Percentiles rank a stretch among this genome's conserved stretches.
Conservation (phyloP, 306 rosid species). For the Ceratonia siliqua region DNA sequence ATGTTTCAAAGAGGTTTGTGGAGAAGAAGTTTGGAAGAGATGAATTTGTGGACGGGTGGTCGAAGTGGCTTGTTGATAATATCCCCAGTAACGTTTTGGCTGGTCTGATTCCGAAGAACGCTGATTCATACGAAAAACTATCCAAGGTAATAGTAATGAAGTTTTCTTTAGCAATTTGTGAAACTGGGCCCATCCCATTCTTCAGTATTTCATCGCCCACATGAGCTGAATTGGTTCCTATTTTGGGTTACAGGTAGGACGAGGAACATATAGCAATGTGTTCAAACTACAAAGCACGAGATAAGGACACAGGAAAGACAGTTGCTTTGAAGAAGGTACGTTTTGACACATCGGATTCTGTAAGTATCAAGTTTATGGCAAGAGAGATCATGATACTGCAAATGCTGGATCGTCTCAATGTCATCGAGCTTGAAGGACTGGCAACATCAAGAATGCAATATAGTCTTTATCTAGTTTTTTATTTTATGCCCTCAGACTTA, state of each 20-base stretch:
- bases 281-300: conserved; percentile 75
- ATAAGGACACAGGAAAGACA: conserved; percentile 52
- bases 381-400: conserved; percentile 64
- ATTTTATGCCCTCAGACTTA: conserved; percentile 57
- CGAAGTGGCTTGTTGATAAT: conserved; percentile 74
- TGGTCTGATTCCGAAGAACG: conserved; percentile 55
- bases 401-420: conserved; percentile 66
- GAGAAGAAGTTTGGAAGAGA: conserved; percentile 44
- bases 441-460: conserved; percentile 79
- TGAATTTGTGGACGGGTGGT: conserved; percentile 62
- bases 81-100: conserved; percentile 44
- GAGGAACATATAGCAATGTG: conserved; percentile 78
- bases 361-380: conserved; percentile 74
- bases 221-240: neutral
- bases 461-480: conserved; percentile 66
- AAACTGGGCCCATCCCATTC: neutral
- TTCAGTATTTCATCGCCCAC: neutral
- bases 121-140: conserved; percentile 68
- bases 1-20: conserved; percentile 14
- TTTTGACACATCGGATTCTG: conserved; percentile 67
- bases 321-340: conserved; percentile 83
- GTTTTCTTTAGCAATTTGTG: neutral
- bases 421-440: conserved; percentile 69
- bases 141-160: conserved; percentile 49
- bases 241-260: conserved; percentile 53